Evolutionary conservation across 257 asterid species (phyloP), one percentile per base, ranked within the genome.

Genomic region (Apocynum venetum): DNA sequence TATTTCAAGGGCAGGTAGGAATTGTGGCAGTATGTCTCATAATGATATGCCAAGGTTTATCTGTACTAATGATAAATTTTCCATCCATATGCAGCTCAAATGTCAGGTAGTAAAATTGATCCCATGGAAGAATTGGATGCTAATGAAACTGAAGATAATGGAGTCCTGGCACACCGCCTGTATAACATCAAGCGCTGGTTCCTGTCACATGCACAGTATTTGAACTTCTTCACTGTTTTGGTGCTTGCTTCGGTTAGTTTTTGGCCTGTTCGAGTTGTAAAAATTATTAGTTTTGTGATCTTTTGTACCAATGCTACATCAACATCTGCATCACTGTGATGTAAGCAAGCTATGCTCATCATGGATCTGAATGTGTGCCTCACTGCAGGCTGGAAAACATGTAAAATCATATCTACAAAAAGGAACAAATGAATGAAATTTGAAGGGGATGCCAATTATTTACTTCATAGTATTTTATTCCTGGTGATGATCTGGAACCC

Each of bases 1-100:
- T 77, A 92, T 94, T 82, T 94, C 98, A 77, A 87, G 98, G 87
- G 97, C 98, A 77, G 98, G 98, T 94, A 81, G 63, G 83, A 82
- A 73, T 12, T 61, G 72, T 41, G 31, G 3, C 38, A 3, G 14
- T 20, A 25, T 6, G 41, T 61, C 11, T 2, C 13, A 19, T 41
- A 41, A 19, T 25, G 47, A 3, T 72, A 14, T 11, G 10, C 49
- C 44, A 3, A 41, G n/a, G 59, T 20, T 59, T 17, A 20, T 47
- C 7, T 15, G 77, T 71, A 52, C 44, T 72, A 40, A 71, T 8
- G 36, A 38, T 41, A n/a, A 63, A 8, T 60, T 19, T 61, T 61
- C 55, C 10, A 46, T 67, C 69, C 76, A 70, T 71, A 15, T 88
- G 78, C 96, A 92, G 97, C 97, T 63, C 79, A 87, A 73, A 71